A percentile compares a stretch with the other conserved stretches of the same genome.
Conservation (phyloP, 2,329 filamentous ascomycete genomes). For the Colletotrichum kahawae region DNA sequence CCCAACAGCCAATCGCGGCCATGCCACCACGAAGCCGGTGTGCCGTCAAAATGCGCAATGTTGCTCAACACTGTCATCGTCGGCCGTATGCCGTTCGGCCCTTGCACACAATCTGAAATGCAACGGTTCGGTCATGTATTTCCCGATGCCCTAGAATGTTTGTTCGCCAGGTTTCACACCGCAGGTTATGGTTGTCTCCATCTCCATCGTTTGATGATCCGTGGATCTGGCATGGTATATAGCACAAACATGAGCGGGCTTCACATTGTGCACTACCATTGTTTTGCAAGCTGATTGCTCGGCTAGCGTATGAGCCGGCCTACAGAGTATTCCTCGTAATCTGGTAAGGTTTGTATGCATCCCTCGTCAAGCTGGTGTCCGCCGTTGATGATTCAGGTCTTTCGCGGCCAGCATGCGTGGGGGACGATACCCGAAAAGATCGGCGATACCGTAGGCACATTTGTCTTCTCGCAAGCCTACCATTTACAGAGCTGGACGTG, state of each 20-base stretch:
- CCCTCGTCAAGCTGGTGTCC: background rate
- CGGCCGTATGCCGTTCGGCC: background rate
- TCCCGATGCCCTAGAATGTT: background rate
- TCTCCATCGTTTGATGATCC: conserved; percentile 23
- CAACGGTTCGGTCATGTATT: background rate
- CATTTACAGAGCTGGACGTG: background rate
- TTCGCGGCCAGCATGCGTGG: background rate
- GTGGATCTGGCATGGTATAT: conserved; percentile 20
- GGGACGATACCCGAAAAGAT: background rate
- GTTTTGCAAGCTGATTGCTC: background rate
- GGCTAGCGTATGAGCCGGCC: background rate
- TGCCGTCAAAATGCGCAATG: background rate
- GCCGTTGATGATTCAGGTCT: background rate
- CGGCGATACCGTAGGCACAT: background rate
- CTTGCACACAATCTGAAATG: background rate
- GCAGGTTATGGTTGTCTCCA: conserved; percentile 7
- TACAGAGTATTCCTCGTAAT: background rate
- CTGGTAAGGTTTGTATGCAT: background rate
- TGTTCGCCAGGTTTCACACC: conserved; percentile 5
- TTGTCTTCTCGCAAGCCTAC: background rate
- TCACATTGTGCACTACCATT: background rate
- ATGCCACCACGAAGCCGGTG: background rate
- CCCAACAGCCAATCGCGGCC: background rate
- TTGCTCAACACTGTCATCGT: background rate
- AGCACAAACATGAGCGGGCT: conserved; percentile 3